phyloP scores from a whole-genome alignment of 2,329 filamentous ascomycete species.

The Fusarium tjaetaba region DNA sequence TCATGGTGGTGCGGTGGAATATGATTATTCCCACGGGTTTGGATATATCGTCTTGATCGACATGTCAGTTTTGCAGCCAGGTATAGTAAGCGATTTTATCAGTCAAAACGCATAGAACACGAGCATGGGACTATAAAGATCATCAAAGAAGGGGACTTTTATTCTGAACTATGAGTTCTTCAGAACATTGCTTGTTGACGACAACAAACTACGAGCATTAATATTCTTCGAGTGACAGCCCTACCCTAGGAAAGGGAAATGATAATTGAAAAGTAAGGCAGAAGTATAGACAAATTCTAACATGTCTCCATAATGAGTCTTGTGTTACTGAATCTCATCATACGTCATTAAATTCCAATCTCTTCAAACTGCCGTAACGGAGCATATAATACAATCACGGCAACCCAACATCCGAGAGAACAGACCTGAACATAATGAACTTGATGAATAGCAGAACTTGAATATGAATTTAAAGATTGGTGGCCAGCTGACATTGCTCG shows the following conservation, averaged over 20 bases:
- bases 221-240: neutral
- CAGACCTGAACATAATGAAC: neutral
- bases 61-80: neutral
- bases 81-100: neutral
- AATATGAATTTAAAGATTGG: rapidly evolving
- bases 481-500: neutral
- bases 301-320: neutral
- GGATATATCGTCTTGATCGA: neutral
- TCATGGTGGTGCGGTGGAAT: neutral
- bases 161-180: too few species aligned
- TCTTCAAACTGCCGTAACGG: neutral
- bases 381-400: neutral
- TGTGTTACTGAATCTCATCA: neutral
- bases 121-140: rapidly evolving
- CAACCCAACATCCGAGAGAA: neutral
- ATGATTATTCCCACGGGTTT: neutral
- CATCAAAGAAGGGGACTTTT: too few species aligned
- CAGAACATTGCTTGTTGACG: too few species aligned
- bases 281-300: too few species aligned
- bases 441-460: rapidly evolving
- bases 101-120: rapidly evolving
- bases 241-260: neutral
- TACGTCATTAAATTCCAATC: constrained; percentile 5
- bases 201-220: too few species aligned
- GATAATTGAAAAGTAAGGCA: neutral